Evolutionary conservation across 2,329 filamentous ascomycete genomes (phyloP).

Genomic region (Cadophora gregata): DNA sequence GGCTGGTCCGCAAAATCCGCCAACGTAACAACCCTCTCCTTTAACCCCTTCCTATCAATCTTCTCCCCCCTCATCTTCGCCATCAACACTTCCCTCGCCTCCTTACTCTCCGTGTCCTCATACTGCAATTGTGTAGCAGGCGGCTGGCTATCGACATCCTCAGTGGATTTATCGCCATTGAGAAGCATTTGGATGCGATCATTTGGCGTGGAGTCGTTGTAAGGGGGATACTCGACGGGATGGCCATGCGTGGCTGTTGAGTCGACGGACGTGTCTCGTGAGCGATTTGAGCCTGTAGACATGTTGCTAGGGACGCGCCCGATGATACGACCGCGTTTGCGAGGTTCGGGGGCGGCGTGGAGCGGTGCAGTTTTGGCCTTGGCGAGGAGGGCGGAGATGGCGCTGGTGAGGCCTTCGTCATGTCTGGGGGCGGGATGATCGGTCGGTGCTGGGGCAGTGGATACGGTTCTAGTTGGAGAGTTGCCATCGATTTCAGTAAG

Average conservation of each 20-base stretch:
- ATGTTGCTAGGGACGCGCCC: slow-evolving; percentile 65
- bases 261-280: slow-evolving; percentile 48
- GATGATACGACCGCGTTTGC: slow-evolving; percentile 49
- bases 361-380: slow-evolving; percentile 38
- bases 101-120: slow-evolving; percentile 42
- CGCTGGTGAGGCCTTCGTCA: slow-evolving; percentile 38
- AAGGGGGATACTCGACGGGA: slow-evolving; percentile 37
- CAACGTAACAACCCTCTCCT: slow-evolving; percentile 26
- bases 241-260: slow-evolving; percentile 43
- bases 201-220: slow-evolving; percentile 28
- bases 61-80: slow-evolving; percentile 43
- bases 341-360: slow-evolving; percentile 38
- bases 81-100: slow-evolving; percentile 39
- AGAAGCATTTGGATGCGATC: slow-evolving; percentile 38
- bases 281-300: slow-evolving; percentile 55
- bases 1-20: slow-evolving; percentile 19
- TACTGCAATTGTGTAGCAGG: slow-evolving; percentile 43
- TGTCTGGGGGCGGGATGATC: slow-evolving; percentile 28
- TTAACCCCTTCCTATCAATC: slow-evolving; percentile 33
- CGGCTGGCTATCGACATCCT: slow-evolving; percentile 35
- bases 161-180: slow-evolving; percentile 29
- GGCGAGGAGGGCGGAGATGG: slow-evolving; percentile 42
- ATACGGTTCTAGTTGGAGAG: slow-evolving; percentile 37
- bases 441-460: slow-evolving; percentile 34
- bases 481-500: slow-evolving; percentile 44